Conservation (phyloP, 140 eudicot species). For the Oenanthe javanica region DNA sequence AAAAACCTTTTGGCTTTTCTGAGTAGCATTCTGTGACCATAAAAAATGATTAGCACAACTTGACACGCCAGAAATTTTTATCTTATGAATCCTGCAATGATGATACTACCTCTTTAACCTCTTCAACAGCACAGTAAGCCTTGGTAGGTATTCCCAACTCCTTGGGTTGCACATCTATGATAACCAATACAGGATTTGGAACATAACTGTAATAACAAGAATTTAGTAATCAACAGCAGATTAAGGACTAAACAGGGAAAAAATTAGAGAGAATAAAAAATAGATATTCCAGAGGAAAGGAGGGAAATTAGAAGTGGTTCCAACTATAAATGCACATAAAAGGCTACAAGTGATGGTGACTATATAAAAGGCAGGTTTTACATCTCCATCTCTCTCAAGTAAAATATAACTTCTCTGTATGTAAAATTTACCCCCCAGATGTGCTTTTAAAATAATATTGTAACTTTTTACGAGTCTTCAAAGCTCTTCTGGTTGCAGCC, state of each 20-base stretch:
- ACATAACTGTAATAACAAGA: constrained; percentile 55
- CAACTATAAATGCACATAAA: neutral
- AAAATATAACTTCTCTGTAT: neutral
- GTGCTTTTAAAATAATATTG: too few species aligned
- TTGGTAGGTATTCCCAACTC: constrained; percentile 94
- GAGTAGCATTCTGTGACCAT: constrained; percentile 79
- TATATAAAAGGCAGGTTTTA: neutral
- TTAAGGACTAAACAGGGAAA: neutral
- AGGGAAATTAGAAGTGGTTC: neutral
- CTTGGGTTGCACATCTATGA: constrained; percentile 87
- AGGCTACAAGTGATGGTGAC: neutral
- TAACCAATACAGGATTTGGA: constrained; percentile 82
- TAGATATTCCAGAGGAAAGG: neutral
- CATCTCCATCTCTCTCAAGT: neutral
- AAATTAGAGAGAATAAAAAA: neutral
- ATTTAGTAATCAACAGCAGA: neutral
- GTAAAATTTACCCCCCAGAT: neutral
- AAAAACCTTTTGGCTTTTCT: constrained; percentile 97
- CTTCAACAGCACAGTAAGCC: constrained; percentile 96
- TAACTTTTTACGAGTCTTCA: too few species aligned
- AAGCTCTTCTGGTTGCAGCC: too few species aligned
- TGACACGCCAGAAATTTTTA: neutral
- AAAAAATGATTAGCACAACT: neutral
- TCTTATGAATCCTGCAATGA: constrained; percentile 4
- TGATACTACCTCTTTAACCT: constrained; percentile 75